Evolutionary conservation across 2,329 filamentous ascomycete genomes (phyloP).

Genomic region (Ophiosphaerella narmari): DNA sequence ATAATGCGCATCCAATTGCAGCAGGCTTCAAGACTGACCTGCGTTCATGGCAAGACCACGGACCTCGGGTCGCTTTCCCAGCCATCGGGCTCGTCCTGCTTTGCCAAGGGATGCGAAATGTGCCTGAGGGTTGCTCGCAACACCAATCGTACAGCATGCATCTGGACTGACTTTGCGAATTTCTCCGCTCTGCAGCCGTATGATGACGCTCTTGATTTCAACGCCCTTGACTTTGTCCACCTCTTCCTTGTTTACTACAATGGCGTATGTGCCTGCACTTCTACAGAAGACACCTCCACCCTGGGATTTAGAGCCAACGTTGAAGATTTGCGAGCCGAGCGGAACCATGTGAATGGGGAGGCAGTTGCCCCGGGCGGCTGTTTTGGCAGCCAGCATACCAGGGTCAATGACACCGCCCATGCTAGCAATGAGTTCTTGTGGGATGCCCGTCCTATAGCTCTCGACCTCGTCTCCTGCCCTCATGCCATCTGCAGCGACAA

Average conservation of each 20-base stretch:
- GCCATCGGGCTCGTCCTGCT: constrained; percentile 88
- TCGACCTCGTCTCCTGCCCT: constrained; percentile 88
- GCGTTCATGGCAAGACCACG: constrained; percentile 99
- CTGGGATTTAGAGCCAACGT: constrained; percentile 75
- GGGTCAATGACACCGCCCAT: constrained; percentile 95
- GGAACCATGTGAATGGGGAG: constrained; percentile 95
- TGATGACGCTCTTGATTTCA: constrained; percentile 77
- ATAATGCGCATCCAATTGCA: constrained; percentile 2
- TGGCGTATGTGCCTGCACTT: constrained; percentile 89
- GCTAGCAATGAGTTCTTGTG: constrained; percentile 79
- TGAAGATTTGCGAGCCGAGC: constrained; percentile 89
- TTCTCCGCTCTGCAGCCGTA: constrained; percentile 91
- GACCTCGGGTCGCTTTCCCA: constrained; percentile 93
- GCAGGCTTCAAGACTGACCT: constrained; percentile 53
- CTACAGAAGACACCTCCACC: constrained; percentile 89
- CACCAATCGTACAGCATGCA: constrained; percentile 91
- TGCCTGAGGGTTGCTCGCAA: constrained; percentile 90
- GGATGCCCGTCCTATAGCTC: constrained; percentile 89
- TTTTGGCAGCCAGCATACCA: constrained; percentile 93
- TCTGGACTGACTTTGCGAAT: constrained; percentile 87
- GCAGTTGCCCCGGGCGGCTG: constrained; percentile 92
- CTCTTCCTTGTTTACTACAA: constrained; percentile 87
- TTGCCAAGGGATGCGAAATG: constrained; percentile 93
- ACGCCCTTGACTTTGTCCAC: constrained; percentile 61
- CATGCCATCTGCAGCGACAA: constrained; percentile 93